Conservation (phyloP, 2,329 filamentous ascomycete species). For the Cytospora schulzeri region DNA sequence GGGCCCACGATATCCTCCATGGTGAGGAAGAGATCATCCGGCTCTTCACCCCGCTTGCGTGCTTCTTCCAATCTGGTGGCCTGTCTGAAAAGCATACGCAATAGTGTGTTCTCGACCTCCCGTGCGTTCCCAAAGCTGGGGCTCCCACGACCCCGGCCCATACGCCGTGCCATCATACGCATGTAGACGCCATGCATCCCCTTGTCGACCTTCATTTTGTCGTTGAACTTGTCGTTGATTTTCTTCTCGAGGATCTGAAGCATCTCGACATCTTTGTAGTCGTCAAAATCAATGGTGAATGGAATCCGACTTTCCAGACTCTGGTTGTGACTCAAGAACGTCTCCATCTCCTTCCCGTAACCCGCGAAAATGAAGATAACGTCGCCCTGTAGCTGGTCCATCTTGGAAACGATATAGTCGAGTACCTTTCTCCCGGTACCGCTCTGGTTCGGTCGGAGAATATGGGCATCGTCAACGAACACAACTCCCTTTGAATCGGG, state of each 20-base stretch:
- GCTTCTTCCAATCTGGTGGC: slow-evolving; percentile 54
- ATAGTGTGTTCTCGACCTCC: slow-evolving; percentile 63
- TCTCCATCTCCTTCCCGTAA: slow-evolving; percentile 74
- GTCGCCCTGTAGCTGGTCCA: slow-evolving; percentile 71
- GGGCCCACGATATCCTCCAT: slow-evolving; percentile 73
- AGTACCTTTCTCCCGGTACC: slow-evolving; percentile 62
- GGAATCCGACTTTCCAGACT: slow-evolving; percentile 72
- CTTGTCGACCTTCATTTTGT: slow-evolving; percentile 60
- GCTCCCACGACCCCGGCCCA: slow-evolving; percentile 63
- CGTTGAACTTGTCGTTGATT: slow-evolving; percentile 56
- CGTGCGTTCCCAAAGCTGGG: slow-evolving; percentile 75
- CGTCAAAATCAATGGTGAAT: slow-evolving; percentile 63
- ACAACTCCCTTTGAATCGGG: slow-evolving; percentile 65
- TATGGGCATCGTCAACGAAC: slow-evolving; percentile 81
- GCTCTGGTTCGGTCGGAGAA: slow-evolving; percentile 63
- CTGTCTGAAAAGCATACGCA: slow-evolving; percentile 59
- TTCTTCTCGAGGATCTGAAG: slow-evolving; percentile 58
- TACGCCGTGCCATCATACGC: slow-evolving; percentile 61
- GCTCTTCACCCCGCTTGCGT: slow-evolving; percentile 40
- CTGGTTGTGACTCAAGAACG: slow-evolving; percentile 73
- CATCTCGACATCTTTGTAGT: slow-evolving; percentile 69
- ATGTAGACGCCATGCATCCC: slow-evolving; percentile 62
- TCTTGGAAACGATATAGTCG: slow-evolving; percentile 70
- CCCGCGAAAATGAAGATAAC: slow-evolving; percentile 74
- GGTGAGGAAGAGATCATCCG: slow-evolving; percentile 62